Conservation (phyloP, 441 rosid genomes). For the Arabidopsis lyrata region DNA sequence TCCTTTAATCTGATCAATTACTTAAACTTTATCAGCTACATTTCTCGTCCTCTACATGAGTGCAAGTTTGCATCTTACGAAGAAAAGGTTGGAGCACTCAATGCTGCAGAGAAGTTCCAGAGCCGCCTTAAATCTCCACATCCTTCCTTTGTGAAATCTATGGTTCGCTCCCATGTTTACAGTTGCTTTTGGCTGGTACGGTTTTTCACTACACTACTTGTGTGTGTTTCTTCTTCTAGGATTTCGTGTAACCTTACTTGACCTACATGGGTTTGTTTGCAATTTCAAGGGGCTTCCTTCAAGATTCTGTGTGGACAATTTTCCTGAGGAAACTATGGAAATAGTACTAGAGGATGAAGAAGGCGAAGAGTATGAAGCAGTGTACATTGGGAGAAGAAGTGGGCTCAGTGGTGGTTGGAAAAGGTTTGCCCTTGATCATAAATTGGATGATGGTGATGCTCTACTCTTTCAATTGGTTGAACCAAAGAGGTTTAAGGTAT, state of each 20-base stretch:
- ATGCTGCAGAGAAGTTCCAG: constrained; percentile 57
- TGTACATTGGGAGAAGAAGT: constrained; percentile 48
- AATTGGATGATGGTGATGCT: constrained; percentile 71
- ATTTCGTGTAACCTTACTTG: neutral
- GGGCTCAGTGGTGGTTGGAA: constrained; percentile 83
- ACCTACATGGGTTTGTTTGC: neutral
- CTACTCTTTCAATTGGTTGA: constrained; percentile 60
- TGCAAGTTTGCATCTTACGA: constrained; percentile 56
- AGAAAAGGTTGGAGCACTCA: constrained; percentile 50
- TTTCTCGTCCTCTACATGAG: constrained; percentile 59
- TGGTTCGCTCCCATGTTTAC: constrained; percentile 79
- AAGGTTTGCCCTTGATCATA: constrained; percentile 61
- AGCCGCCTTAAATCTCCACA: constrained; percentile 47
- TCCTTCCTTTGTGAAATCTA: constrained; percentile 67
- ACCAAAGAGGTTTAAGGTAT: constrained; percentile 58
- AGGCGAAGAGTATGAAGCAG: constrained; percentile 50
- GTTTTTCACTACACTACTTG: neutral
- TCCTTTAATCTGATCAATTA: constrained; percentile 12
- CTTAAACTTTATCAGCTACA: constrained; percentile 46
- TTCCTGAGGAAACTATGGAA: constrained; percentile 49
- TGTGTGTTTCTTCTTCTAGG: neutral
- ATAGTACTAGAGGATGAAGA: constrained; percentile 59
- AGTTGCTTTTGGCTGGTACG: constrained; percentile 78
- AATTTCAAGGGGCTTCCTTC: constrained; percentile 62
- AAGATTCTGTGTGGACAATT: constrained; percentile 53